Evolutionary conservation across 441 rosid species (phyloP), one percentile per base, ranked within the genome.

Genomic region (Kokia cookei): DNA sequence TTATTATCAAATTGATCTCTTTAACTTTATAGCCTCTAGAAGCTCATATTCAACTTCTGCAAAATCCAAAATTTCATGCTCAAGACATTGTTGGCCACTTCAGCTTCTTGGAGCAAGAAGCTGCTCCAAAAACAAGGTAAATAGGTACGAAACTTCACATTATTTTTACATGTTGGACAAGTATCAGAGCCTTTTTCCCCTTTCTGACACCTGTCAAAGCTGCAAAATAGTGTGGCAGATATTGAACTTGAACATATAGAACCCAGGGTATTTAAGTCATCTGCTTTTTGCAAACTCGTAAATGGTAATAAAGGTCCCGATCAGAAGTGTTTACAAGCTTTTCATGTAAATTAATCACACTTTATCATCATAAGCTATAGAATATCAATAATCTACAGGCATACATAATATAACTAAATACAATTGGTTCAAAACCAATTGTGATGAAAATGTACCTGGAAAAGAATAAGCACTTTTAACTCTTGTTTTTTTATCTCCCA

Each of bases 401-500:
- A 69, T 32, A 59, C 29, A 51, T 11, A 22, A 70, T 12, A 54
- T 7, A 54, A 37, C 51, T 55, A 54, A 19, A 19, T 19, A 40
- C 19, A 54, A 51, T 55, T 11, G 35, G 7, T 54, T 37, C 19
- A 70, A 54, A 69, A 54, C 13, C 48, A 8, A 54, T 35, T 19
- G 63, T 70, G 29, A 54, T 35, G 7, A 58, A 3, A 57, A 47
- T 13, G 24, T 82, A 93, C 99, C 98, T 96, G 98, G 84, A 91
- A 94, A 80, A 94, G 87, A 80, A 96, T 70, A 65, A 96, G 85
- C 61, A 87, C 97, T 87, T 84, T 91, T 57, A 86, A 77, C 80
- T 87, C 85, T 66, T 40, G 90, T 32, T 75, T 82, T 79, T 85
- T 88, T 72, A 89, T 79, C 78, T 87, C 93, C 50, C 51, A 73